A percentile compares a stretch with the other conserved stretches of the same genome.
Conservation (phyloP, 1,284 basidiomycete species). For the Trichosporon ovoides region DNA sequence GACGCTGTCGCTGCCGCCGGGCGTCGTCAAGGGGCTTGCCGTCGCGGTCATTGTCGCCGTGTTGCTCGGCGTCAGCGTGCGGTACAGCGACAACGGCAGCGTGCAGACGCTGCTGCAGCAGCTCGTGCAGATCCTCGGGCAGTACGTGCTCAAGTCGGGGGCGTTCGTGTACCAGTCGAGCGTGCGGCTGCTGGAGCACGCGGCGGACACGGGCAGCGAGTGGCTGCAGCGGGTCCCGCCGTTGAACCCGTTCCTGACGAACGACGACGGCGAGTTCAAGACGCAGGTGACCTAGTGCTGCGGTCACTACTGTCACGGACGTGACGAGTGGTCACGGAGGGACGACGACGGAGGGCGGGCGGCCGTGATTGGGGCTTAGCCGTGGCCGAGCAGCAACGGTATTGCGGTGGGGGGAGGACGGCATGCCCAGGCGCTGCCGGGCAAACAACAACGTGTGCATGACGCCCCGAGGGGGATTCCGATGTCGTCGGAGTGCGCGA, state of each 20-base stretch:
- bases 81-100: background rate
- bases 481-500: too few species aligned
- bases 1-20: background rate
- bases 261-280: background rate
- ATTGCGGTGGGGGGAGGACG: too few species aligned
- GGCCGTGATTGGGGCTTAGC: too few species aligned
- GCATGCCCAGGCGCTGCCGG: too few species aligned
- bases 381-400: too few species aligned
- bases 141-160: background rate
- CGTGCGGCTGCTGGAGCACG: background rate
- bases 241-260: background rate
- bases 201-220: background rate
- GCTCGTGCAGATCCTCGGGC: background rate
- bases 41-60: background rate
- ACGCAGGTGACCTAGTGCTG: background rate
- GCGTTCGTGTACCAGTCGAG: conserved; percentile 1
- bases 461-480: too few species aligned
- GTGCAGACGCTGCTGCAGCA: background rate
- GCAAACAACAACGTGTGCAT: too few species aligned
- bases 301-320: too few species aligned
- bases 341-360: too few species aligned
- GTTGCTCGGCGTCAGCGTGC: background rate
- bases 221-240: background rate
- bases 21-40: background rate
- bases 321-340: too few species aligned